Evolutionary conservation across 805 yeast species (phyloP), one percentile per base, ranked within the genome.

Genomic region (Spathaspora boniae): DNA sequence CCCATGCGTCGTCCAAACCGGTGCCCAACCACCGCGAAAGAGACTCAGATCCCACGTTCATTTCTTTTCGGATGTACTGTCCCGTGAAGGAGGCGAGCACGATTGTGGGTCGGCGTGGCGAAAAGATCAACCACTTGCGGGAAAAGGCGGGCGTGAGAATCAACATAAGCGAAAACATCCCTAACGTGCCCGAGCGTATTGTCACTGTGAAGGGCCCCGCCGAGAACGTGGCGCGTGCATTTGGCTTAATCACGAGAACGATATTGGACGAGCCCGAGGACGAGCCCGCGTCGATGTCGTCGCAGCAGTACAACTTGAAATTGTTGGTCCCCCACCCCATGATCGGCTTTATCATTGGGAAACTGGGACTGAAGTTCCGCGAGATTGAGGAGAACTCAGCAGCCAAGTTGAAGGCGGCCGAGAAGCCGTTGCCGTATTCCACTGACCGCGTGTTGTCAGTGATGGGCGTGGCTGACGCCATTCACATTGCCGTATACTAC

Each of bases 311-410:
- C 37, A 72, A 73, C 25, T 54, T 87, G 45, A 72, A 78, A 45
- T 48, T 86, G 11, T 61, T 87, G 34, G 70, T 87, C 19, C 93
- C 95, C 4, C 88, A 85, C 56, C 80, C 82, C 7, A 60, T 83
- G 53, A 83, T 85, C 68, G 95, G 95, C 0, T 82, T 73, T 47
- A 73, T 87, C 29, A 86, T 86, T 42, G 95, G 96, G 8, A 80
- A 80, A 47, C 78, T 71, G 33, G 94, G 94, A 15, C 63, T 75
- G 16, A 74, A 78, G 47, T 79, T 87, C 51, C 70, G 86, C 45
- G 91, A 86, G 55, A 85, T 86, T 43, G 95, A 86, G 57, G 88
- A 82, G 37, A 72, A 73, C 42, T 83, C 93, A 11, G 88, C 91
- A 3, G 89, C 95, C 2, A 70, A 75, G 38, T 67, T 87, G 37